These are phyloP conservation scores for Ampelomyces quisqualis DNA, from an alignment of 2,329 filamentous ascomycete species.

Conservation along the genomic window DNA sequence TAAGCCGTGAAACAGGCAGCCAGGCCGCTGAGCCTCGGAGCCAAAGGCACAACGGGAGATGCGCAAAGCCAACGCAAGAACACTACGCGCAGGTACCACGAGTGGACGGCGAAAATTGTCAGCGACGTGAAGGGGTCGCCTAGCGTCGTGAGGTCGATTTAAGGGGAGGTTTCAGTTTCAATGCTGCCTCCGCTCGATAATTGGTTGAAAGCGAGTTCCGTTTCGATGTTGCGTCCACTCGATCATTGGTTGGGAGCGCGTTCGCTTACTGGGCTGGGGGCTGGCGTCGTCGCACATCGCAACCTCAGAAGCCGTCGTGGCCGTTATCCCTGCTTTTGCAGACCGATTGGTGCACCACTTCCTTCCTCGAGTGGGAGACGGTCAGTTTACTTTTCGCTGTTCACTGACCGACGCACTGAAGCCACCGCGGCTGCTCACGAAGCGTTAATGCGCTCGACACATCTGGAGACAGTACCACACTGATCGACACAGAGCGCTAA, in stretches of 20 bases:
- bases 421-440: slow-evolving; percentile 14
- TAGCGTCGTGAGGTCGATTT: slow-evolving; percentile 16
- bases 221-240: slow-evolving; percentile 20
- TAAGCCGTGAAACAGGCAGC: slow-evolving; percentile 34
- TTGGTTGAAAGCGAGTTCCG: slow-evolving; percentile 33
- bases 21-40: slow-evolving; percentile 27
- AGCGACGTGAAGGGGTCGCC: slow-evolving; percentile 14
- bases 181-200: slow-evolving; percentile 14
- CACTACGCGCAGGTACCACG: slow-evolving; percentile 26
- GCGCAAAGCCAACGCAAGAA: slow-evolving; percentile 27
- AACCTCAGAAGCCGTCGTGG: no score
- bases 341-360: slow-evolving; percentile 32
- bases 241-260: slow-evolving; percentile 28
- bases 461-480: no score
- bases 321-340: slow-evolving; percentile 15
- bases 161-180: slow-evolving; percentile 32
- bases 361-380: slow-evolving; percentile 12
- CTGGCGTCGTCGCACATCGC: no score
- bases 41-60: slow-evolving; percentile 29
- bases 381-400: no score
- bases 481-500: slow-evolving; percentile 18
- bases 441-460: no score
- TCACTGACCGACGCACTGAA: slow-evolving; percentile 3
- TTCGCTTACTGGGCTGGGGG: slow-evolving; percentile 33
- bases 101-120: slow-evolving; percentile 16